Base-by-base conservation (phyloP, 1,284 basidiomycete genomes). In the Lentinula novae-zelandiae region DNA sequence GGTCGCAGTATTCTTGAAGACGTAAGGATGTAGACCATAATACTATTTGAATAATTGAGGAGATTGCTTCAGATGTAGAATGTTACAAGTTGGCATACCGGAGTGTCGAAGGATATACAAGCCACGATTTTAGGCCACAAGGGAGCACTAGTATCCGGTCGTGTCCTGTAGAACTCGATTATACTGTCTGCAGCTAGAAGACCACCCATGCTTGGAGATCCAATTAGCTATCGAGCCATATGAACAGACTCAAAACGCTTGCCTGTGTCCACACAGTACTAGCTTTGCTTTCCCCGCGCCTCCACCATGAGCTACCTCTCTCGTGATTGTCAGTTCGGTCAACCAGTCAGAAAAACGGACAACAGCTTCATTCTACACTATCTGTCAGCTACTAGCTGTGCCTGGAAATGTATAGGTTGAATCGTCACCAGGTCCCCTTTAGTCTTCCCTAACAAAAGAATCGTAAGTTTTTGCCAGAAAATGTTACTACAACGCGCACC, bases 181-280 rank as follows among this genome's bases (percentile, higher is more conserved):
- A 95, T 76, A 1, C 92, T 85, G 68, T 98, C 95, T 1, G 94
- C 92, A 31, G 91, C 90, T 0, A 98, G 81, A 13, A 96, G 75
- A 2, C 93, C 93, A 12, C 93, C 93, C 93, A 96, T 96, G 67
- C 93, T 95, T 66, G 17, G 58, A 55, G 58, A 55, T 39, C 55
- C n/a, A 39, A 46, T 54, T 38, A 34, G 54, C 6, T 9, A 34
- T 10, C 17, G 39, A 17, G 27, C 64, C 27, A n/a, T 44, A 56
- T 13, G n/a, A 7, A 5, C 27, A 42, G 9, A 6, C 20, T 46
- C 34, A 3, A 15, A 8, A 55, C 48, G 67, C 79, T 60, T 63
- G 91, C 92, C 92, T 96, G 72, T 98, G 96, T 2, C 95, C 95
- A 69, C 94, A 95, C 1, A 98, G 80, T 2, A 96, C 87, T 53